These are phyloP conservation scores for Thinopyrum elongatum DNA, from an alignment of 176 grass and related monocot species.

Conservation along the genomic window DNA sequence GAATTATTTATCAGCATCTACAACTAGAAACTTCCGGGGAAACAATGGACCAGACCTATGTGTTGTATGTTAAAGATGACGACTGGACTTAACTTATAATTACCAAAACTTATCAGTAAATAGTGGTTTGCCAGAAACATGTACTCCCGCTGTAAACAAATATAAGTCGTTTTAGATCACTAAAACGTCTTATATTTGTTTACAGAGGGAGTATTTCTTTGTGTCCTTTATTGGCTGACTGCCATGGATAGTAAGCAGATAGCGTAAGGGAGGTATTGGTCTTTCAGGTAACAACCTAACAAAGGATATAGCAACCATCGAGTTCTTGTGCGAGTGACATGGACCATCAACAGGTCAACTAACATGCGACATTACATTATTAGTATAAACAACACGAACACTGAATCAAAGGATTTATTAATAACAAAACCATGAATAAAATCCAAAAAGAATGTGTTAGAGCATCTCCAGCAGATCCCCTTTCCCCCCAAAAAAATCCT, in stretches of 20 bases:
- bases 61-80: not conserved
- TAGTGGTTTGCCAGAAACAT: not conserved
- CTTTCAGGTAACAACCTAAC: not conserved
- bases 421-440: not conserved
- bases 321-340: not conserved
- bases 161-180: too few species aligned
- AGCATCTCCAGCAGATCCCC: too few species aligned
- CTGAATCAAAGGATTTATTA: not conserved
- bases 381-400: not conserved
- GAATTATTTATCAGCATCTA: not conserved
- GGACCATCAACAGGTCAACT: not conserved
- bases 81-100: not conserved
- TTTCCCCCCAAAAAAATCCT: too few species aligned
- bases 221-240: not conserved
- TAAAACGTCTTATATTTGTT: too few species aligned
- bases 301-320: not conserved
- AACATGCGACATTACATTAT: not conserved
- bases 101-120: slow-evolving; percentile 3
- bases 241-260: not conserved
- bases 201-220: not conserved
- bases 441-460: too few species aligned
- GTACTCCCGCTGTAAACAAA: too few species aligned
- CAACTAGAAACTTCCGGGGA: not conserved
- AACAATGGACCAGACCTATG: not conserved
- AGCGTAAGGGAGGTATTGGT: not conserved